These are phyloP conservation scores for Calonectria honghensis DNA, from an alignment of 2,329 filamentous ascomycete genomes.

Conservation along the genomic window DNA sequence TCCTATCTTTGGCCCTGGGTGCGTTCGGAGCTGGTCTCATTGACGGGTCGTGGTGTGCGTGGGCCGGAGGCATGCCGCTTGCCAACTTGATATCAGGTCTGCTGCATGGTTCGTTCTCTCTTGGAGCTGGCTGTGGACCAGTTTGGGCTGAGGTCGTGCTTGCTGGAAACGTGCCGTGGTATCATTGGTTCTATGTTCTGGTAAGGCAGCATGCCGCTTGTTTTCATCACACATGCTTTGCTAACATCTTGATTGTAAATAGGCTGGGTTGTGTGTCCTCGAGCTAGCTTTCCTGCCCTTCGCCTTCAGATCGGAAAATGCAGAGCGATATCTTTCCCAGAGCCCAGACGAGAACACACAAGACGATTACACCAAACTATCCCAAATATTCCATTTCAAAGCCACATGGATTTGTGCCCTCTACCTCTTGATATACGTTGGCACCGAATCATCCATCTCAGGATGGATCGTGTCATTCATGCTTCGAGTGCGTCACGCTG, in stretches of 20 bases:
- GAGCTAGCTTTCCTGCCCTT: background rate
- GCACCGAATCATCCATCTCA: slow-evolving; percentile 66
- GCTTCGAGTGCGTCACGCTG: slow-evolving; percentile 61
- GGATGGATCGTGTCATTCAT: slow-evolving; percentile 69
- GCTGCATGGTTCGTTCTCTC: slow-evolving; percentile 29
- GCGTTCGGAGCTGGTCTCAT: slow-evolving; percentile 63
- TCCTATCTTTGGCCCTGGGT: slow-evolving; percentile 57
- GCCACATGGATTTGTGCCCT: slow-evolving; percentile 64
- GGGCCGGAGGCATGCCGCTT: slow-evolving; percentile 63
- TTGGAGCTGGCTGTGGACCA: slow-evolving; percentile 2
- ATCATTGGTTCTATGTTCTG: slow-evolving; percentile 4
- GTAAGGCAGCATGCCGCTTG: background rate
- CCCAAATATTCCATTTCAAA: slow-evolving; percentile 57
- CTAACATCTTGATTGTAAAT: background rate
- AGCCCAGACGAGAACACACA: background rate
- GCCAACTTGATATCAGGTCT: slow-evolving; percentile 57
- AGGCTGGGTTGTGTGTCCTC: background rate
- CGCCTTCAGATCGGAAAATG: background rate
- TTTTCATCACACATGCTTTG: background rate
- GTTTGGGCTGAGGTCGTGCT: slow-evolving; percentile 4
- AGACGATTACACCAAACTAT: background rate
- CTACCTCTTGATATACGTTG: slow-evolving; percentile 66
- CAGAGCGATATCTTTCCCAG: background rate
- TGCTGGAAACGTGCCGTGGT: background rate
- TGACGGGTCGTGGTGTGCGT: slow-evolving; percentile 67